These are phyloP conservation scores for Aspergillus glaucus DNA, from an alignment of 2,329 filamentous ascomycete genomes.

Conservation along the genomic window DNA sequence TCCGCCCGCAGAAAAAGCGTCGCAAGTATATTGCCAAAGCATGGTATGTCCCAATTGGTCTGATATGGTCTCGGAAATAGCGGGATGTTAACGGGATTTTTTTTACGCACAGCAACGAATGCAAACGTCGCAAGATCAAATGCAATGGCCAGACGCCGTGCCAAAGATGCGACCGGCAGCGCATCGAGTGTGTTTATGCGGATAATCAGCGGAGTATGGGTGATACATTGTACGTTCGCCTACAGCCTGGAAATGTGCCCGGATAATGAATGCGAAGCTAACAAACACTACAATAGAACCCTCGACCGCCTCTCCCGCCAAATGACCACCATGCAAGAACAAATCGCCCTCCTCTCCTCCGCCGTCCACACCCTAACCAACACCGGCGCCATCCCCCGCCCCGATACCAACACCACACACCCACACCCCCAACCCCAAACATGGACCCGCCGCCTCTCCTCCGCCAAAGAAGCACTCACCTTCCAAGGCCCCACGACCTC, in stretches of 20 bases:
- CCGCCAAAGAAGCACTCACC: slow-evolving; percentile 46
- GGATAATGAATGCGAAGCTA: neutral
- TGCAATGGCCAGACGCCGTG: slow-evolving; percentile 59
- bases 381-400: slow-evolving; percentile 10
- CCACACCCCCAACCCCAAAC: slow-evolving; percentile 1
- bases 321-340: slow-evolving; percentile 47
- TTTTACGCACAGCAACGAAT: slow-evolving; percentile 47
- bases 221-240: slow-evolving; percentile 1
- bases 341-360: slow-evolving; percentile 68
- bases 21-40: slow-evolving; percentile 61
- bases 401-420: neutral
- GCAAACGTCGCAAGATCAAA: slow-evolving; percentile 60
- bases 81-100: neutral
- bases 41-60: slow-evolving; percentile 40
- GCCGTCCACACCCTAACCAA: slow-evolving; percentile 61
- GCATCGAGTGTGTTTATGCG: slow-evolving; percentile 33
- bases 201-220: slow-evolving; percentile 39
- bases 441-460: slow-evolving; percentile 12
- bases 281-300: slow-evolving; percentile 7
- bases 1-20: slow-evolving; percentile 50
- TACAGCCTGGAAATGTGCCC: neutral
- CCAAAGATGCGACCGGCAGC: slow-evolving; percentile 49
- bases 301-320: slow-evolving; percentile 24
- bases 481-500: slow-evolving; percentile 82
- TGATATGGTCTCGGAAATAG: too few relatives aligned